Evolutionary conservation across 805 yeast genomes (phyloP).

Genomic region (Saturnispora quitensis): DNA sequence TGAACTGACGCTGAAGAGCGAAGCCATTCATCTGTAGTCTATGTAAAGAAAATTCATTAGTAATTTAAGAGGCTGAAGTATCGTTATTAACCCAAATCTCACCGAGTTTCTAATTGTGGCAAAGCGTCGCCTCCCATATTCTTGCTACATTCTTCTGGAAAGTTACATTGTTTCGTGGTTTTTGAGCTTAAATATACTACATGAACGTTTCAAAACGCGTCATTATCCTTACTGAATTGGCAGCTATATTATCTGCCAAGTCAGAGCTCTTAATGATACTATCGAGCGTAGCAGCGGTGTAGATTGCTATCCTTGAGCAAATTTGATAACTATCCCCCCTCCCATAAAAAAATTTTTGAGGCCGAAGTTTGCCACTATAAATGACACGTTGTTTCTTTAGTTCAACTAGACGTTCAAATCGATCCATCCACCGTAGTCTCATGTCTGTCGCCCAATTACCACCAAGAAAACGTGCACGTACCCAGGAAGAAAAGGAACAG

Average conservation of each 20-base stretch:
- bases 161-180: no score
- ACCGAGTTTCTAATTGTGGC: not conserved
- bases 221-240: no score
- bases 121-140: not conserved
- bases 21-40: not conserved
- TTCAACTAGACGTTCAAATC: not conserved
- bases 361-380: not conserved
- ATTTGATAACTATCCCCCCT: not conserved
- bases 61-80: not conserved
- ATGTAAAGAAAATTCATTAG: not conserved
- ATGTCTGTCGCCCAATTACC: slow-evolving; percentile 39
- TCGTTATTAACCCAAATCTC: not conserved
- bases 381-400: not conserved
- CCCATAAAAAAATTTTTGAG: not conserved
- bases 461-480: slow-evolving; percentile 94
- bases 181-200: not conserved
- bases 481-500: slow-evolving; percentile 95
- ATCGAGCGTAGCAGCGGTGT: not conserved
- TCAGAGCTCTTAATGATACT: no score
- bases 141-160: not conserved
- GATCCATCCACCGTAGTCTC: not conserved
- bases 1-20: no score
- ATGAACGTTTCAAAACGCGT: no score
- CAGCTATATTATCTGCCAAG: no score
- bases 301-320: not conserved